A percentile compares a stretch with the other conserved stretches of the same genome.
phyloP scores from a whole-genome alignment of 495 filamentous ascomycete species.

The Glonium stellatum region DNA sequence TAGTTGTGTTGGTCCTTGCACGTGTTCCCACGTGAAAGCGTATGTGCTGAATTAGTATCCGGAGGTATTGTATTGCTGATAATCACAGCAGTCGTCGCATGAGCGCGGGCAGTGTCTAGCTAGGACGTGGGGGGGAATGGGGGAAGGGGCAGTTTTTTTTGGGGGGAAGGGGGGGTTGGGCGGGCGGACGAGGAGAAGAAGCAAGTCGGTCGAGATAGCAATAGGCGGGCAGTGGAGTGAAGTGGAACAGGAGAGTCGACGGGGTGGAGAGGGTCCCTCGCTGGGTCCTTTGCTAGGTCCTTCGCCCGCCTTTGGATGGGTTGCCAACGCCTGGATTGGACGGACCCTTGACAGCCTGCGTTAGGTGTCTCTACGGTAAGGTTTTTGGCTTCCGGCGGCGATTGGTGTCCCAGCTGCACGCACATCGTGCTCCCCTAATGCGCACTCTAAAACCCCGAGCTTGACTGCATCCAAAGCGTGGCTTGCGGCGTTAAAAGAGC shows the following conservation, averaged over 20 bases:
- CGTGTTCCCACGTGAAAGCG: constrained; percentile 15
- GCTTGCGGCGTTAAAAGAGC: background rate
- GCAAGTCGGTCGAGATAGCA: background rate
- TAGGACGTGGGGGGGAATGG: background rate
- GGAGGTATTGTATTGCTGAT: background rate
- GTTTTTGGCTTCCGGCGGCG: background rate
- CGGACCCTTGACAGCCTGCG: background rate
- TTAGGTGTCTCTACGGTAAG: background rate
- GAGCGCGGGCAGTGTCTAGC: background rate
- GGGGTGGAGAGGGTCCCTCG: background rate
- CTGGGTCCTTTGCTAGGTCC: background rate
- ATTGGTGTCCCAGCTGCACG: background rate
- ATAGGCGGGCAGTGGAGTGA: background rate
- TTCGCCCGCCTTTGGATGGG: background rate
- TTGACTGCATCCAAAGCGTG: background rate
- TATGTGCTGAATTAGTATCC: background rate
- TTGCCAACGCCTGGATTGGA: background rate
- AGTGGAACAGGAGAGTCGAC: background rate
- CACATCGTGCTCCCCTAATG: background rate
- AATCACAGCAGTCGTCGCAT: background rate
- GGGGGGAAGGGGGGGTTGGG: background rate
- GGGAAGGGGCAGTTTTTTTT: background rate
- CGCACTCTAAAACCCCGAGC: background rate
- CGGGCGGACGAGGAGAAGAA: background rate
- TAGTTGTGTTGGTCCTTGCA: constrained; percentile 1